Conservation (phyloP, 768 basidiomycete species). For the Fistulinella prunicolor region DNA sequence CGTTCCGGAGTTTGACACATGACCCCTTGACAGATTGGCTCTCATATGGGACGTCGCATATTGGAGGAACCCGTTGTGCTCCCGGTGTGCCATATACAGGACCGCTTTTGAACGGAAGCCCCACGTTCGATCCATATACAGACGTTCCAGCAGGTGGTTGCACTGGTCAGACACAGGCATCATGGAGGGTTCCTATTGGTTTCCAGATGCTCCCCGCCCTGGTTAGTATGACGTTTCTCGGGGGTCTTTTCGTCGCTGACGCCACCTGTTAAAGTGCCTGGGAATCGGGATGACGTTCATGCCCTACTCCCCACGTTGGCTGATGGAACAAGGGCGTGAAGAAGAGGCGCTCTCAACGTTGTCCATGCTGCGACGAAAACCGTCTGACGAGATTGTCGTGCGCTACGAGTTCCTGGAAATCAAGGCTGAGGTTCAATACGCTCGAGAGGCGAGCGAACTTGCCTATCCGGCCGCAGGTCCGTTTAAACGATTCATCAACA, state of each 20-base stretch:
- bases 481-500: slow-evolving; percentile 17
- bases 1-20: too few species aligned
- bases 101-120: slow-evolving; percentile 30
- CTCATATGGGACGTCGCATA: slow-evolving; percentile 32
- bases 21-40: slow-evolving; percentile 27
- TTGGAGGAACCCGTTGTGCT: slow-evolving; percentile 33
- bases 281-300: slow-evolving; percentile 33
- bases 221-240: slow-evolving; percentile 22
- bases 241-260: background rate
- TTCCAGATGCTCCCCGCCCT: slow-evolving; percentile 39
- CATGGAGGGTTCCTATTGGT: slow-evolving; percentile 36
- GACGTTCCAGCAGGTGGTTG: slow-evolving; percentile 33
- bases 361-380: slow-evolving; percentile 34
- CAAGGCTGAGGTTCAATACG: slow-evolving; percentile 33
- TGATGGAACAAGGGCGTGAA: slow-evolving; percentile 37
- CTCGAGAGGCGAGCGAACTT: slow-evolving; percentile 20
- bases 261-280: slow-evolving; percentile 19
- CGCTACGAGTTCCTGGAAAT: slow-evolving; percentile 41
- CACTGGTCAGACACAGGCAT: slow-evolving; percentile 30
- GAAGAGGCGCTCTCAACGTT: slow-evolving; percentile 36
- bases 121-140: slow-evolving; percentile 26
- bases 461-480: slow-evolving; percentile 23
- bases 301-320: slow-evolving; percentile 45
- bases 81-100: slow-evolving; percentile 29
- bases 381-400: slow-evolving; percentile 29